A percentile compares a stretch with the other conserved stretches of the same genome.
These are phyloP conservation scores for Aspergillus melleus DNA, from an alignment of 2,329 filamentous ascomycete species.

Conservation along the genomic window DNA sequence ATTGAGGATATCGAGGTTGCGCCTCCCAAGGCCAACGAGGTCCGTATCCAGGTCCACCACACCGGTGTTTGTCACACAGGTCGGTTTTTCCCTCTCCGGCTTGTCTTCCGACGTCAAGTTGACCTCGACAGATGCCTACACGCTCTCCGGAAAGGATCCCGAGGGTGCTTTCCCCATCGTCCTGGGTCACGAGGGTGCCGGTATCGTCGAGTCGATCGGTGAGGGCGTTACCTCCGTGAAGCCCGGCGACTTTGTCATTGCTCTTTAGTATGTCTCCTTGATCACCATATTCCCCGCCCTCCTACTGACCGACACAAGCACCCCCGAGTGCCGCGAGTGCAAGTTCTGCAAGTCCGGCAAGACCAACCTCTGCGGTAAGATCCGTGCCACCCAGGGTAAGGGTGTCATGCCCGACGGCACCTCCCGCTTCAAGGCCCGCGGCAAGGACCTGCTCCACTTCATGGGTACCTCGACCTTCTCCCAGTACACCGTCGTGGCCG, in stretches of 20 bases:
- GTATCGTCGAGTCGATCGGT: conserved; percentile 88
- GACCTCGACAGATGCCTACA: conserved; percentile 73
- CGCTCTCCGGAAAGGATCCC: conserved; percentile 91
- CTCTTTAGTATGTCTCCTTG: conserved; percentile 68
- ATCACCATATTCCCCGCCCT: not conserved
- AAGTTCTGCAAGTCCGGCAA: conserved; percentile 99
- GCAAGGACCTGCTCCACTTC: conserved; percentile 94
- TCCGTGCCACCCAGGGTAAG: conserved; percentile 91
- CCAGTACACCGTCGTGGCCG: conserved; percentile 97
- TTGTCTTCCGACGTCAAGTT: not conserved
- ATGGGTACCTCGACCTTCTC: conserved; percentile 99
- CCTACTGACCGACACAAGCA: conserved; percentile 56
- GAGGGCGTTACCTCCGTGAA: conserved; percentile 95
- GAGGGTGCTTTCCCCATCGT: conserved; percentile 91
- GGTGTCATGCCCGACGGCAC: conserved; percentile 98
- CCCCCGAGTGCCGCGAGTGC: conserved; percentile 94
- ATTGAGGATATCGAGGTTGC: conserved; percentile 92
- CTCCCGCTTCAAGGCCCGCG: conserved; percentile 89
- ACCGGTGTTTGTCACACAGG: conserved; percentile 98
- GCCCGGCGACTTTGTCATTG: conserved; percentile 85
- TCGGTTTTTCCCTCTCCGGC: conserved; percentile 35
- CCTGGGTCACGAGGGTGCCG: conserved; percentile 86
- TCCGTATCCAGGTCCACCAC: conserved; percentile 95
- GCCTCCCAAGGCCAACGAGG: conserved; percentile 87
- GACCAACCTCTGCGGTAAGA: conserved; percentile 99